Base-by-base conservation (phyloP, 1,284 basidiomycete species). In the Rhodotorula sp. region DNA sequence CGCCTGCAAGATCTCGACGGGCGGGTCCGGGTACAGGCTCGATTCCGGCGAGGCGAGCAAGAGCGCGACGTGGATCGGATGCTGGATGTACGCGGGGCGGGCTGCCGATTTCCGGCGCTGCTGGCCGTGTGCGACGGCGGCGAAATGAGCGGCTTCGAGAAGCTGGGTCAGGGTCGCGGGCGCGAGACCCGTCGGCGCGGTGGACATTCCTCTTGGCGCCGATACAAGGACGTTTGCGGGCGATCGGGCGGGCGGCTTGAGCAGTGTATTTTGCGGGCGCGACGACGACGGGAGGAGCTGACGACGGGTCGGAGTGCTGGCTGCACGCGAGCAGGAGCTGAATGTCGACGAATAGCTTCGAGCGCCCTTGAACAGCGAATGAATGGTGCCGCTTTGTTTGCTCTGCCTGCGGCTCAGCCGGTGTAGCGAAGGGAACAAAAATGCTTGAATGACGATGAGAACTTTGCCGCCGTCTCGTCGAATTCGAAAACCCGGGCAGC, bases 1-100 rank as follows among this genome's bases (percentile, higher is more conserved):
- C 1, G 82, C 81, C 67, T 82, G 80, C n/a, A 70, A 38, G 12
- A 73, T 48, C n/a, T 68, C 54, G 5, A 71, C 31, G 7, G 69
- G 62, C 26, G 65, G 63, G n/a, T 50, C 12, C 34, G 67, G 65
- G 34, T 59, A 38, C 16, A 76, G 38, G 14, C 47, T 57, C 49
- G 62, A 66, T 6, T 47, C 67, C 0, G 47, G 47, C 7, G 21
- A 43, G 1, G 71, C 60, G 28, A 76, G 67, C 5, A 66, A 31
- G 26, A 54, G 19, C 0, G 74, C 74, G 21, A 76, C 74, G 38
- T 76, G 67, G 26, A 76, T 64, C 18, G 72, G 71, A 38, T 76
- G 74, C 50, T 76, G 67, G 61, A 73, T 69, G 61, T 76, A 76
- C 8, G 74, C 71, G 5, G 74, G 69, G 0, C 59, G 56, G 7